Evolutionary conservation across 1,139 yeast genomes (phyloP), one percentile per base, ranked within the genome.

Genomic region (Pichia norvegensis): DNA sequence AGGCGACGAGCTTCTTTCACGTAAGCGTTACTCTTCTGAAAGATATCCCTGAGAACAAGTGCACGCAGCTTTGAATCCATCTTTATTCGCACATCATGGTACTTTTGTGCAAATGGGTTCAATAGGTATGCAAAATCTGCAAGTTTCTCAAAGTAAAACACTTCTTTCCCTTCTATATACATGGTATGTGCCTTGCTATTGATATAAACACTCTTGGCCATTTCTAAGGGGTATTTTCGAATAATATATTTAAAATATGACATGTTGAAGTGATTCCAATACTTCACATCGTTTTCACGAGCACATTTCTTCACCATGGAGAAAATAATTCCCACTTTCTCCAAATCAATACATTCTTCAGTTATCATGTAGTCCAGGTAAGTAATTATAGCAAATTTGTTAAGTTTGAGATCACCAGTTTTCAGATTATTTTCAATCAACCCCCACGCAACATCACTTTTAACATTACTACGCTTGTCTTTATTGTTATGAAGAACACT

Each of bases 231-330:
- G 37, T 48, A 55, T 14, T 54, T 55, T 29, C 59, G 46, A 20
- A 47, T 50, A 31, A 62, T 40, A 41, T 62, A 62, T 38, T 61
- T 62, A 51, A 63, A 55, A 42, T 62, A 64, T 1, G 54, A 38
- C 37, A 55, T 40, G 17, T 46, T 44, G 56, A 63, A 64, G 40
- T 54, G 48, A 36, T 54, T 55, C 64, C 65, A 64, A 38, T 58
- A 59, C 29, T 56, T 52, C 8, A 33, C 22, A 36, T 59, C 61
- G 4, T 42, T 39, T 1, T 8, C 10, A 7, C 31, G 16, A 3
- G 56, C 43, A 11, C 16, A 37, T 25, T 44, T 35, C 4, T 41
- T 39, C 1, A 57, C 56, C 4, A 37, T 29, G 14, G 47, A 17
- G 42, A 45, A 62, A 22, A 64, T 56, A 35, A 37, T 37, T 7